Conservation (phyloP, 257 asterid species). For the Capsicum pubescens region DNA sequence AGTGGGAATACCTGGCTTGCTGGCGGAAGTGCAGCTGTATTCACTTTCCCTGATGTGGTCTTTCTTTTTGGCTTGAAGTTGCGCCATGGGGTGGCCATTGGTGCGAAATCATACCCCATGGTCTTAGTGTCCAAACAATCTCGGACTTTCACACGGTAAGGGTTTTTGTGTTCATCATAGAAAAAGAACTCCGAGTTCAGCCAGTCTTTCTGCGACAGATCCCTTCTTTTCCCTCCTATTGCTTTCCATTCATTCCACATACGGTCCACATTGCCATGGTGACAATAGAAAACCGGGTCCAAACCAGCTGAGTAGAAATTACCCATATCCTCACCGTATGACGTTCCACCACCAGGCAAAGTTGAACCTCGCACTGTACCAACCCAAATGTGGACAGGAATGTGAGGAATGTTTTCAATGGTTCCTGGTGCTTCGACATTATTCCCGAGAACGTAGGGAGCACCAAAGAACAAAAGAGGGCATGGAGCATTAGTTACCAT, state of each 20-base stretch:
- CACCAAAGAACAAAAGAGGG: slow-evolving; percentile 27
- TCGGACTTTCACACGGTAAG: slow-evolving; percentile 48
- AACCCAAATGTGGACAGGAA: slow-evolving; percentile 10
- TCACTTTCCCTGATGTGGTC: slow-evolving; percentile 26
- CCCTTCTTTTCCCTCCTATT: slow-evolving; percentile 32
- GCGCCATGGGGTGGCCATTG: slow-evolving; percentile 51
- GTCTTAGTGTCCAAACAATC: slow-evolving; percentile 40
- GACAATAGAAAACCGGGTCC: slow-evolving; percentile 36
- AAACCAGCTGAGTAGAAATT: slow-evolving; percentile 24
- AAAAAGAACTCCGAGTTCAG: slow-evolving; percentile 53
- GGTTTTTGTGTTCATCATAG: slow-evolving; percentile 55
- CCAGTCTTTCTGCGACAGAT: slow-evolving; percentile 43
- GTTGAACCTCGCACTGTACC: not conserved
- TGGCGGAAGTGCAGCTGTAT: not conserved
- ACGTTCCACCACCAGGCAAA: not conserved
- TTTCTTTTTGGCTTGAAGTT: slow-evolving; percentile 42
- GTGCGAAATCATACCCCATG: slow-evolving; percentile 51
- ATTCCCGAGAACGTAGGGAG: slow-evolving; percentile 14
- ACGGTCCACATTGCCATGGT: slow-evolving; percentile 31
- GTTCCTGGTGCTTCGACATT: not conserved
- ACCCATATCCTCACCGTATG: slow-evolving; percentile 30
- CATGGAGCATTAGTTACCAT: slow-evolving; percentile 28
- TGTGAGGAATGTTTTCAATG: not conserved
- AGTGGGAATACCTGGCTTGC: slow-evolving; percentile 41
- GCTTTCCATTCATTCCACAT: slow-evolving; percentile 28